Conservation (phyloP, 129 eudicot species). For the Tagetes patula region DNA sequence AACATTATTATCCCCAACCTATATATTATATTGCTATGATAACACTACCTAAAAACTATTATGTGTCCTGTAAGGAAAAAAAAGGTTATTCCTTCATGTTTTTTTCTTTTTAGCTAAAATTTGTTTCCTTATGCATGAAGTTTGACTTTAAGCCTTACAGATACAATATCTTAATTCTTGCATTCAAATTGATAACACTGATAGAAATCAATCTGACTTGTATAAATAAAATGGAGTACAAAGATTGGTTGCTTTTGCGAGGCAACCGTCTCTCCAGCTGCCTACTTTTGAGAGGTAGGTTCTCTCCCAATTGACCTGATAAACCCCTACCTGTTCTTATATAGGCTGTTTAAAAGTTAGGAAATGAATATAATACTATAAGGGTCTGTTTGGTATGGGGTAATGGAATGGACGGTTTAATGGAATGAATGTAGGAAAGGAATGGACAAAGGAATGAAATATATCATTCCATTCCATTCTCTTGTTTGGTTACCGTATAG, state of each 20-base stretch:
- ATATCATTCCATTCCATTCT: too few relatives aligned
- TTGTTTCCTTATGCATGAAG: neutral
- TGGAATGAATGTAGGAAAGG: too few relatives aligned
- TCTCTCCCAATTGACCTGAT: neutral
- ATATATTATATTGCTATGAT: slow-evolving; percentile 15
- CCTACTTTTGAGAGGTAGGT: neutral
- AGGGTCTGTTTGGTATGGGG: too few relatives aligned
- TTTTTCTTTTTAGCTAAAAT: neutral
- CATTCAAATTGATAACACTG: neutral
- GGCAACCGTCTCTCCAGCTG: neutral
- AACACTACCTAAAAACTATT: neutral
- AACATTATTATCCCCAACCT: slow-evolving; percentile 3
- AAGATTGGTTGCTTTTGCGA: neutral
- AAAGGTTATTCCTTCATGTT: neutral
- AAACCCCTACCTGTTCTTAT: neutral
- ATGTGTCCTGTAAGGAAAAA: neutral
- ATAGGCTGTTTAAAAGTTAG: neutral
- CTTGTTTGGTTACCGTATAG: too few relatives aligned
- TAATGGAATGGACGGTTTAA: too few relatives aligned
- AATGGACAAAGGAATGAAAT: too few relatives aligned
- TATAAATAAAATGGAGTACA: neutral
- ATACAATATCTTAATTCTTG: neutral
- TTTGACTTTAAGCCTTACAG: slow-evolving; percentile 1
- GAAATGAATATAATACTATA: neutral
- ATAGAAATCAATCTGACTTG: neutral